Evolutionary conservation across 257 asterid genomes (phyloP).

Genomic region (Buddleja alternifolia): DNA sequence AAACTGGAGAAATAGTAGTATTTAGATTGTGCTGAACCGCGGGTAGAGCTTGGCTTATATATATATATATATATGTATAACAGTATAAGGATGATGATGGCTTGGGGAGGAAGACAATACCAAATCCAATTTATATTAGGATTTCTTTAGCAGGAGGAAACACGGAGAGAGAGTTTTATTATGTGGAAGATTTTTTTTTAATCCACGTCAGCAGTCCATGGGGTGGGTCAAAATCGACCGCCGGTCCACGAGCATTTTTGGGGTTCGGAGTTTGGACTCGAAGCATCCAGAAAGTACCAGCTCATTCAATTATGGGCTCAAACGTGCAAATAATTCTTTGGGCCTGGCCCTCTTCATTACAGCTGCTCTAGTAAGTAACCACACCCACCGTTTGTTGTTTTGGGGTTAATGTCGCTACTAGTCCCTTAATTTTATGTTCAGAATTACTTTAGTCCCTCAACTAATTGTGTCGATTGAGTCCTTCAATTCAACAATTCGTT

Average conservation of each 20-base stretch:
- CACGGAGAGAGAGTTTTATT: neutral
- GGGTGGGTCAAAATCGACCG: constrained; percentile 15
- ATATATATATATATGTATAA: constrained; percentile 6
- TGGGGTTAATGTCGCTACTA: too few relatives aligned
- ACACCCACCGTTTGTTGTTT: too few relatives aligned
- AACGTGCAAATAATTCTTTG: neutral
- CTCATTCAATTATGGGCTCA: neutral
- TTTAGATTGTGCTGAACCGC: neutral
- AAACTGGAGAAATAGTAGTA: neutral
- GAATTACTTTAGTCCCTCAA: too few relatives aligned
- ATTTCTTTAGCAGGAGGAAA: constrained; percentile 44
- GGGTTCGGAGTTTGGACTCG: constrained; percentile 30
- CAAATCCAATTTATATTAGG: constrained; percentile 4
- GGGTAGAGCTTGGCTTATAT: neutral
- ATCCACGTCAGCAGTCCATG: neutral
- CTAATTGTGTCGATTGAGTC: too few relatives aligned
- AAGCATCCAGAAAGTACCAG: constrained; percentile 28
- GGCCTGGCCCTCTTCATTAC: constrained; percentile 8
- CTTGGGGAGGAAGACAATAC: constrained; percentile 55
- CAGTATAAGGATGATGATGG: constrained; percentile 1
- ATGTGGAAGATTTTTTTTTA: neutral
- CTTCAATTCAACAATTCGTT: too few relatives aligned
- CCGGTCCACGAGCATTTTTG: constrained; percentile 19
- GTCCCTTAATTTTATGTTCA: too few relatives aligned
- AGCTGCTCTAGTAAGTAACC: too few relatives aligned